Evolutionary conservation across 805 yeast genomes (phyloP), one percentile per base, ranked within the genome.

Genomic region (Candida hungchunana): DNA sequence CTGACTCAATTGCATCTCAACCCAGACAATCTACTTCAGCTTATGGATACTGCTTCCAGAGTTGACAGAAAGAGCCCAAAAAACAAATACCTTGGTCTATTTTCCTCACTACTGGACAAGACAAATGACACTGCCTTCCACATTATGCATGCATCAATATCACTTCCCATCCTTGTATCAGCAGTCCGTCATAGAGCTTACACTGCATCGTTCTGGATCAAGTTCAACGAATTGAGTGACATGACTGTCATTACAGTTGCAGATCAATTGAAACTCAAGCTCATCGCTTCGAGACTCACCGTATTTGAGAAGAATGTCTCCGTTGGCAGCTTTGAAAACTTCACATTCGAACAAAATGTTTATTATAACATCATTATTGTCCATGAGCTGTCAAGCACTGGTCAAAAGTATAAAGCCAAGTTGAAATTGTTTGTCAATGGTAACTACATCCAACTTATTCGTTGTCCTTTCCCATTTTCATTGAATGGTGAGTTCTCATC

Each of bases 211-310:
- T 35, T 51, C 11, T 58, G 58, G 55, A 21, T 62, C 2, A 55
- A 51, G 20, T 41, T 63, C 16, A 55, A 55, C 34, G 47, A 51
- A 26, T 36, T 46, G 4, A 40, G 43, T 2, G 60, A 63, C 6
- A 53, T 55, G 25, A 44, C 59, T 17, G 26, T 64, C 7, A 23
- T 59, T 23, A 43, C 58, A 0, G 34, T 64, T 2, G 40, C 44
- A 4, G 37, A 40, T 16, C 34, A 44, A 12, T 31, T 43, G 4
- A 27, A 22, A 6, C 12, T 63, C n/a, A 57, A 51, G 24, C 12
- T 63, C 19, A 65, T 63, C 7, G 53, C 62, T 2, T 56, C 60
- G 42, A 56, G 54, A 15, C 46, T 59, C 7, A 48, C 62, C 3
- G 48, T 62, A n/a, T 43, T 38, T 31, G 34, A 46, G 34, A 35